Conservation (phyloP, 305 asterid genomes). For the Nicotiana rustica region DNA sequence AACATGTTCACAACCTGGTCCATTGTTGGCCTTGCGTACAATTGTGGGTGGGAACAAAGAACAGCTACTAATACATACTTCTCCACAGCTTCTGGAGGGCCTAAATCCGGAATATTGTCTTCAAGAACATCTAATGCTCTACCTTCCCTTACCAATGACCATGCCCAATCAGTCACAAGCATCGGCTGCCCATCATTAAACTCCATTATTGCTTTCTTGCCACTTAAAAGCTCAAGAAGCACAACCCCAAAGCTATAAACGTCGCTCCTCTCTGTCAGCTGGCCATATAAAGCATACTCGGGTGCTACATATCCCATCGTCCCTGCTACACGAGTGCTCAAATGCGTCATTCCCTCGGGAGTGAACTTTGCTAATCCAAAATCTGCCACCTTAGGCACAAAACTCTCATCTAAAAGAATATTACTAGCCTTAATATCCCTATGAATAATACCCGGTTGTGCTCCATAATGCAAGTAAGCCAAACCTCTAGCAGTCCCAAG, state of each 20-base stretch:
- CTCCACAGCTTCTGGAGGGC: conserved; percentile 50
- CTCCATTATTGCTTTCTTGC: conserved; percentile 49
- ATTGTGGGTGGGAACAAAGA: conserved; percentile 53
- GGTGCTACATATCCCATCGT: conserved; percentile 61
- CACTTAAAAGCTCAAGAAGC: conserved; percentile 57
- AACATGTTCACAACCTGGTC: conserved; percentile 55
- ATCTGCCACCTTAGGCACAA: conserved; percentile 56
- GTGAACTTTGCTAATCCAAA: conserved; percentile 58
- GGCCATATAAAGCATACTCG: conserved; percentile 56
- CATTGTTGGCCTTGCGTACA: conserved; percentile 56
- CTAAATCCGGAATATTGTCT: conserved; percentile 46
- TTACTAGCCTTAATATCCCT: conserved; percentile 57
- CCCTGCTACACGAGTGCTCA: conserved; percentile 59
- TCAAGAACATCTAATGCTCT: conserved; percentile 50
- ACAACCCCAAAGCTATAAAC: conserved; percentile 58
- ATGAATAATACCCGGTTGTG: conserved; percentile 49
- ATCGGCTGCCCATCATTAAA: conserved; percentile 42
- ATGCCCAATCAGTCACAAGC: conserved; percentile 56
- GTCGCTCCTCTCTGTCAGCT: conserved; percentile 53
- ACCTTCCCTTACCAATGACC: conserved; percentile 51
- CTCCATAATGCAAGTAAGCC: conserved; percentile 54
- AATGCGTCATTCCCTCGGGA: conserved; percentile 51
- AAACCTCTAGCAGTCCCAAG: conserved; percentile 52
- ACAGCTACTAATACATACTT: conserved; percentile 51
- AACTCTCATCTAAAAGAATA: conserved; percentile 50